Evolutionary conservation across 2,329 filamentous ascomycete genomes (phyloP), one percentile per base, ranked within the genome.

Genomic region (Karstenula rhodostoma): DNA sequence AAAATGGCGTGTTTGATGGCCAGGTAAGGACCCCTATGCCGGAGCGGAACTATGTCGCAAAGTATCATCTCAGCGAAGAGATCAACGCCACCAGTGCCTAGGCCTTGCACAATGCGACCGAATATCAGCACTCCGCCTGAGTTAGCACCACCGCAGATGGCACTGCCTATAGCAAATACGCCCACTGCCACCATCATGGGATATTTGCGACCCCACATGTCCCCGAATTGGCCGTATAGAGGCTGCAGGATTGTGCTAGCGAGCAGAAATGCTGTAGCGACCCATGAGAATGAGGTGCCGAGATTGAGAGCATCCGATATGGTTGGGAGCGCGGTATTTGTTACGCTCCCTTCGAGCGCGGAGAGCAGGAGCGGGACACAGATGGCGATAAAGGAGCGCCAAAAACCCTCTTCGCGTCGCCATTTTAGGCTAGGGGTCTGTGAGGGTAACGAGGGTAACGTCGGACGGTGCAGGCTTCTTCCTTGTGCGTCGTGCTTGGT

Each of bases 101-200:
- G 67, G 0, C 87, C 87, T 58, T 89, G 85, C 1, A 89, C 71
- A 0, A 80, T 79, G 0, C 86, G 80, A n/a, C 84, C 85, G 61
- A 78, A 80, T 15, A 90, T 85, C 2, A 90, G 75, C 68, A 82
- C 81, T 0, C 64, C 67, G 0, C 74, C 76, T 8, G 64, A 80
- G 0, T 67, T 77, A 0, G 86, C 82, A 0, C 79, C 80, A 0
- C 84, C 86, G 44, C 77, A 80, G 3, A 89, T 76, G 0, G 80
- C 83, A 57, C 84, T 86, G 0, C 86, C 86, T 0, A 87, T 64
- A 0, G 76, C 77, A 60, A 87, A 87, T 1, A 85, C 61, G 12
- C 71, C 74, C 1, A 86, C 78, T 2, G 81, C 67, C 5, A 62
- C 29, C 40, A 76, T 72, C 64, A 73, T 73, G 5, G 70, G 71